Base-by-base conservation (phyloP, 2,329 filamentous ascomycete species). In the Trichophyton verrucosum region DNA sequence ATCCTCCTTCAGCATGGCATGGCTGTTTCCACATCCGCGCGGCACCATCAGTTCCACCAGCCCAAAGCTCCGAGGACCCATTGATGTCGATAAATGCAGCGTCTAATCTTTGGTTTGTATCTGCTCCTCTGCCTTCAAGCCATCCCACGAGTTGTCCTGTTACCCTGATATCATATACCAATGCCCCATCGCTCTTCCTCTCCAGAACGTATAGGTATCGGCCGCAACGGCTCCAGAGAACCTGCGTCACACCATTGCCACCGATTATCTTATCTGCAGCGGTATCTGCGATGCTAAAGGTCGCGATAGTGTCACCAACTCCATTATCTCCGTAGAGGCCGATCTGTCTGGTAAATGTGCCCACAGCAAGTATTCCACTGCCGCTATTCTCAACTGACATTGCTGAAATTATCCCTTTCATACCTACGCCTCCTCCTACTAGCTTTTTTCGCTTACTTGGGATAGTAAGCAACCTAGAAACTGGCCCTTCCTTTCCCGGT, bases 131-230 rank as follows among this genome's bases (percentile, higher is more conserved):
- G 17, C 76, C 75, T 56, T 72, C 69, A 55, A 84, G 72, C 69
- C 78, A 80, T 1, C 76, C 77, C 2, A 86, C 69, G 27, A 79
- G 68, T 60, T 78, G 74, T 0, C 77, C 75, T 1, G 77, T 78
- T n/a, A 78, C 77, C 15, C 84, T 76, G 27, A 84, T 77, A 66
- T 86, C 84, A 67, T 82, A 86, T 9, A 86, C 73, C 51, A 81
- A 71, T 0, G 85, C 71, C 1, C 76, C 78, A 64, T 83, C 77
- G 60, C 81, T 81, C 61, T 77, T 76, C 20, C 83, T 75, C 67
- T 86, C 83, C 0, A 77, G 79, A 17, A 84, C 76, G 64, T 82
- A 81, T 3, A 86, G 68, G 67, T 86, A 86, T 49, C 73, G 75
- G 0, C 80, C 82, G 68, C 80, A 81, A 0, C 78, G 77, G 59